These are phyloP conservation scores for Sporothrix schenckii DNA, from an alignment of 2,329 filamentous ascomycete genomes.

Conservation along the genomic window DNA sequence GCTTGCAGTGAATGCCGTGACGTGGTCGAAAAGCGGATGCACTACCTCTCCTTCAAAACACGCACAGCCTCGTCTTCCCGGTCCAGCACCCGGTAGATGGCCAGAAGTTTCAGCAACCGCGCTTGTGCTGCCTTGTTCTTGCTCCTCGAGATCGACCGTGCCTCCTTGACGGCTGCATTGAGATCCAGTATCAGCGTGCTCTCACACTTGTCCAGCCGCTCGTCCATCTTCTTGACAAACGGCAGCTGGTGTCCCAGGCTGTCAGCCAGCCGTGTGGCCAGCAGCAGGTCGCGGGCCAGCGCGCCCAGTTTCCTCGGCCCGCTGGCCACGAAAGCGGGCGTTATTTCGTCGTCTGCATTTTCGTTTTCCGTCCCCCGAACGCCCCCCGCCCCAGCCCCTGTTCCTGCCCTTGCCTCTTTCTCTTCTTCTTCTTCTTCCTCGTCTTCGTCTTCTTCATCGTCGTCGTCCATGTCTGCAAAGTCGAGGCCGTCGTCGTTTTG, in stretches of 20 bases:
- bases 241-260: constrained; percentile 52
- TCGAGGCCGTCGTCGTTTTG: neutral
- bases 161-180: constrained; percentile 52
- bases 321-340: constrained; percentile 47
- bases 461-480: constrained; percentile 8
- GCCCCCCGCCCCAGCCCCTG: constrained; percentile 42
- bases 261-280: constrained; percentile 49
- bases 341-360: constrained; percentile 42
- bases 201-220: constrained; percentile 56
- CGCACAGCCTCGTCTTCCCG: constrained; percentile 58
- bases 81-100: constrained; percentile 56
- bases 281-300: constrained; percentile 52
- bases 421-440: constrained; percentile 43
- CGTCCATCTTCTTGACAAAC: constrained; percentile 56
- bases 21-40: neutral
- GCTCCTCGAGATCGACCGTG: constrained; percentile 44
- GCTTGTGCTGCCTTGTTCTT: constrained; percentile 45
- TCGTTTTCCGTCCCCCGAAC: constrained; percentile 41
- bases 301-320: constrained; percentile 52
- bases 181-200: constrained; percentile 62
- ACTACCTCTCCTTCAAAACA: constrained; percentile 47
- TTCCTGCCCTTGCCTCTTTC: constrained; percentile 37
- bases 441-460: constrained; percentile 41
- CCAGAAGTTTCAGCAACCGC: constrained; percentile 56
- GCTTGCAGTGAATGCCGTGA: neutral